phyloP scores from a whole-genome alignment of 306 rosid genomes.

The Rosa rugosa region DNA sequence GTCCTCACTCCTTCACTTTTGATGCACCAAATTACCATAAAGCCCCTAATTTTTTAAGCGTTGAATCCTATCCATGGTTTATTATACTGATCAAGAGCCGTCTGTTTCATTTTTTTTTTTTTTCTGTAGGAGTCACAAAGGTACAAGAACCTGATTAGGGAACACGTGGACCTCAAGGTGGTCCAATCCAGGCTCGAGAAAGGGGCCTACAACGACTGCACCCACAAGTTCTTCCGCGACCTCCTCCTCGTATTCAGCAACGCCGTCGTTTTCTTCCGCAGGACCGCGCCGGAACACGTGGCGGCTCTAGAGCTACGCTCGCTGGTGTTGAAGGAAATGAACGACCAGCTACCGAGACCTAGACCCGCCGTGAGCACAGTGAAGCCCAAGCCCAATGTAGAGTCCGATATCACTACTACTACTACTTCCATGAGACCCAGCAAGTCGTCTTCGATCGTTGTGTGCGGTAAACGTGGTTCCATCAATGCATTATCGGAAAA shows the following conservation, averaged over 20 bases:
- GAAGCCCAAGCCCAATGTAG: constrained; percentile 29
- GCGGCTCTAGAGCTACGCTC: constrained; percentile 43
- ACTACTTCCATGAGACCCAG: constrained; percentile 13
- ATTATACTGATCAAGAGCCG: neutral
- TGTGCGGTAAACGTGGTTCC: constrained; percentile 34
- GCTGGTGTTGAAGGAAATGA: constrained; percentile 43
- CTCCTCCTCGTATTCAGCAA: constrained; percentile 50
- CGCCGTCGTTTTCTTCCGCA: constrained; percentile 41
- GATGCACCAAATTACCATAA: neutral
- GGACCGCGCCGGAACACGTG: constrained; percentile 28
- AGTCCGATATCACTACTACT: constrained; percentile 10
- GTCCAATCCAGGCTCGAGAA: constrained; percentile 39
- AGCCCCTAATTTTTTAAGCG: neutral
- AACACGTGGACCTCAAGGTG: constrained; percentile 46
- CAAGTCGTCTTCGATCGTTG: constrained; percentile 31
- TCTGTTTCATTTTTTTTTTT: neutral
- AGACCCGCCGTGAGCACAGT: neutral
- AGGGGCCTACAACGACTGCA: constrained; percentile 31
- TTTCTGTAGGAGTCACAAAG: constrained; percentile 44
- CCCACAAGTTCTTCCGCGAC: constrained; percentile 43
- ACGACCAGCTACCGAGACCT: constrained; percentile 14
- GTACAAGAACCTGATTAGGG: constrained; percentile 42
- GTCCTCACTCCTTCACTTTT: neutral
- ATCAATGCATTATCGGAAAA: constrained; percentile 12
- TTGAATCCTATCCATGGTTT: too few relatives aligned